These are phyloP conservation scores for Termitomyces bulborhizus DNA, from an alignment of 768 basidiomycete genomes.

Conservation along the genomic window DNA sequence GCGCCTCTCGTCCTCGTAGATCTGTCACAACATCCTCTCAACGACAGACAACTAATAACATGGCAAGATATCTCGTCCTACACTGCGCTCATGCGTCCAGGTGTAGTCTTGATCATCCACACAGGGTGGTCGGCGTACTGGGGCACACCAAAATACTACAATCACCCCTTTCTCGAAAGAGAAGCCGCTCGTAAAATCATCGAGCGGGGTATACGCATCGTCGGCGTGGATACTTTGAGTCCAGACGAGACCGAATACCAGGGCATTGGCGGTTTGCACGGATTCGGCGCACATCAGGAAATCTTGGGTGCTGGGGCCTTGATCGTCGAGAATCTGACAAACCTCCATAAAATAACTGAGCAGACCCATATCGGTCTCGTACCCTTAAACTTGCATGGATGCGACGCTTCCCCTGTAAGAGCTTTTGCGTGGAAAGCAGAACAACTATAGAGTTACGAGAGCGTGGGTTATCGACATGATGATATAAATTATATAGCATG, in stretches of 20 bases:
- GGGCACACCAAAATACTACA: slow-evolving; percentile 42
- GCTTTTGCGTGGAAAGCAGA: slow-evolving; percentile 45
- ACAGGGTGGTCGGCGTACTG: slow-evolving; percentile 66
- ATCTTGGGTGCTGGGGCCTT: slow-evolving; percentile 56
- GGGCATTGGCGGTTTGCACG: slow-evolving; percentile 25
- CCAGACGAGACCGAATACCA: slow-evolving; percentile 56
- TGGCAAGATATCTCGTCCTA: slow-evolving; percentile 45
- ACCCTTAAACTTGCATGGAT: slow-evolving; percentile 50
- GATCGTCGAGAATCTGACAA: slow-evolving; percentile 67
- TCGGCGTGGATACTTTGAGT: slow-evolving; percentile 61
- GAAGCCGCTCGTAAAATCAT: slow-evolving; percentile 46
- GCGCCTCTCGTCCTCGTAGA: slow-evolving; percentile 54
- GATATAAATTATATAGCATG: not conserved
- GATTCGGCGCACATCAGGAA: slow-evolving; percentile 51
- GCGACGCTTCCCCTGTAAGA: slow-evolving; percentile 68
- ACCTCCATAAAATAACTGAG: slow-evolving; percentile 36
- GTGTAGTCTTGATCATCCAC: slow-evolving; percentile 46
- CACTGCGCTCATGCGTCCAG: slow-evolving; percentile 30
- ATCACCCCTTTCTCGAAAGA: slow-evolving; percentile 59
- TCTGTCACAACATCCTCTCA: slow-evolving; percentile 26
- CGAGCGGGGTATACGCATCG: slow-evolving; percentile 43
- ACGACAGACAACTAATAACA: slow-evolving; percentile 37
- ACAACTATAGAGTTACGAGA: not conserved
- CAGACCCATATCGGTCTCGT: slow-evolving; percentile 41
- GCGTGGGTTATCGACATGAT: not conserved